Percentiles rank a stretch among this genome's conserved stretches.
Evolutionary conservation across 805 yeast genomes (phyloP).

Genomic region (Candida ficus): DNA sequence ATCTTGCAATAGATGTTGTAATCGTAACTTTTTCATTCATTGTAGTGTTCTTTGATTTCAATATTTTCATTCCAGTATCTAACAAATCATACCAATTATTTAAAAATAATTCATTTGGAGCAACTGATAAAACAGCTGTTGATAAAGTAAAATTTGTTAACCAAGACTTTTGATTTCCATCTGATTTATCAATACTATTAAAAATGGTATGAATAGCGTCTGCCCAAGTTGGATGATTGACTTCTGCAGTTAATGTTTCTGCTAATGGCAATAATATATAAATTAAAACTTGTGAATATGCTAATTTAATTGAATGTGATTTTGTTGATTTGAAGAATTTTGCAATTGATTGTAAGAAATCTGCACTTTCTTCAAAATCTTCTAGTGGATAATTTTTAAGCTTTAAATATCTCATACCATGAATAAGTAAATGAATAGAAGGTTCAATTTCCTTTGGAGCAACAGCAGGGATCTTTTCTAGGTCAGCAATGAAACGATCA

Average conservation of each 20-base stretch:
- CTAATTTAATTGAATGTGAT: slow-evolving; percentile 59
- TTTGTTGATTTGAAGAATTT: slow-evolving; percentile 71
- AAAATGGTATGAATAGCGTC: slow-evolving; percentile 67
- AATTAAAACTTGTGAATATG: slow-evolving; percentile 82
- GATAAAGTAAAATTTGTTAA: slow-evolving; percentile 59
- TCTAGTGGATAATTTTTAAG: slow-evolving; percentile 84
- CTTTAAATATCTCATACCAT: slow-evolving; percentile 86
- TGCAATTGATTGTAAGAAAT: slow-evolving; percentile 77
- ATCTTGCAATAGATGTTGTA: slow-evolving; percentile 61
- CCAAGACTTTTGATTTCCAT: slow-evolving; percentile 51
- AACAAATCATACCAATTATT: slow-evolving; percentile 65
- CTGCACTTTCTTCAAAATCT: slow-evolving; percentile 88
- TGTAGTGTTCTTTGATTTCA: slow-evolving; percentile 54
- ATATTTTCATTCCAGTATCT: slow-evolving; percentile 53
- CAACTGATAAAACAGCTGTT: slow-evolving; percentile 71
- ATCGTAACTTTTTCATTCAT: slow-evolving; percentile 45
- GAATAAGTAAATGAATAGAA: slow-evolving; percentile 65
- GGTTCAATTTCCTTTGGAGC: slow-evolving; percentile 50
- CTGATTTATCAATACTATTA: slow-evolving; percentile 42
- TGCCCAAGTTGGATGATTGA: slow-evolving; percentile 93
- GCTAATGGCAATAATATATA: slow-evolving; percentile 78
- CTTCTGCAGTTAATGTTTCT: slow-evolving; percentile 84
- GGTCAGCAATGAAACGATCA: slow-evolving; percentile 87
- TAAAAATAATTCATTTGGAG: slow-evolving; percentile 72
- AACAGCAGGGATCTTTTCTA: slow-evolving; percentile 70